These are phyloP conservation scores for Paramecium bursaria DNA, from an alignment of 73 alveolate species.

Conservation along the genomic window DNA sequence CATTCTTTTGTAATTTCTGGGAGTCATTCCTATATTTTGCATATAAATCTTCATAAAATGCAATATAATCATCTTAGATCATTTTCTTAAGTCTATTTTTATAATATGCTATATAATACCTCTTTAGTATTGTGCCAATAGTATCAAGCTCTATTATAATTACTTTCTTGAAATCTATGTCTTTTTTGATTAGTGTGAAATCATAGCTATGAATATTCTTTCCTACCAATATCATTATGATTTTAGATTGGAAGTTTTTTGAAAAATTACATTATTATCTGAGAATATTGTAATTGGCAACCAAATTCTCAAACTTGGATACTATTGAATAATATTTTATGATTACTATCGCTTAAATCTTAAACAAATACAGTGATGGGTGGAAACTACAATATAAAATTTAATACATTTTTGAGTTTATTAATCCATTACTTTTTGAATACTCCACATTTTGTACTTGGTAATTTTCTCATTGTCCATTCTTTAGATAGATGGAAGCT, in stretches of 20 bases:
- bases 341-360: conserved; percentile 24
- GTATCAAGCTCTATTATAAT: conserved; percentile 10
- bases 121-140: background rate
- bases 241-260: conserved; percentile 15
- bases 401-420: conserved; percentile 20
- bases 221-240: conserved; percentile 12
- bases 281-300: conserved; percentile 1
- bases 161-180: conserved; percentile 45
- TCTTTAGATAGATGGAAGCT: conserved; percentile 3
- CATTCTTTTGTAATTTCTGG: background rate
- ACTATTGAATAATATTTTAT: background rate
- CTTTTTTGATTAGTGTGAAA: conserved; percentile 8
- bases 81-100: conserved; percentile 17
- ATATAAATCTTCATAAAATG: conserved; percentile 3
- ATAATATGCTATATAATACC: background rate
- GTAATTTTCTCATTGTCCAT: background rate
- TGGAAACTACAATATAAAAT: conserved; percentile 9
- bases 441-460: conserved; percentile 5
- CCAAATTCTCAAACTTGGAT: background rate
- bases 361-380: conserved; percentile 24
- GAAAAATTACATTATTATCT: background rate
- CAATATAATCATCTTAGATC: background rate
- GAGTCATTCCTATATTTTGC: conserved; percentile 5
- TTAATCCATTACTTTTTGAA: conserved; percentile 31
- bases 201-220: conserved; percentile 6